phyloP scores from a whole-genome alignment of 495 filamentous ascomycete species.

The Xeromyces bisporus region DNA sequence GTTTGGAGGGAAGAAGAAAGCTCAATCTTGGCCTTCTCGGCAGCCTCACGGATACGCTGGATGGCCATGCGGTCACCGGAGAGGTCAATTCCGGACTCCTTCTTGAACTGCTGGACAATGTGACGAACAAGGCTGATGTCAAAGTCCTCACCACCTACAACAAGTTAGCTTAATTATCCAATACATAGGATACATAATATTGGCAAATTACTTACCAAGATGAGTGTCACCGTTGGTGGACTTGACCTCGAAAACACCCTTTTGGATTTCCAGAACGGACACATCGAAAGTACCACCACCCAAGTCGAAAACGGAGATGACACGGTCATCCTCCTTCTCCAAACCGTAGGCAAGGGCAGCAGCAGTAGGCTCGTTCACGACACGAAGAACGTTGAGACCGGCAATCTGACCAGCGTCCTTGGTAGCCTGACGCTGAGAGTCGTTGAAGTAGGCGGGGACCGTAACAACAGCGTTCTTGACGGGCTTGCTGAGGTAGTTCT shows the following conservation, averaged over 20 bases:
- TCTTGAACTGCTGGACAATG: conserved; percentile 92
- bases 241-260: conserved; percentile 96
- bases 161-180: no score
- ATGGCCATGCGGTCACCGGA: conserved; percentile 94
- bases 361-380: conserved; percentile 93
- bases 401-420: conserved; percentile 96
- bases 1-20: conserved; percentile 92
- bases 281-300: conserved; percentile 99
- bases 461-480: conserved; percentile 94
- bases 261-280: conserved; percentile 92
- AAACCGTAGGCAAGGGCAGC: conserved; percentile 90
- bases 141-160: conserved; percentile 84
- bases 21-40: conserved; percentile 99
- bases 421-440: conserved; percentile 92
- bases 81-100: conserved; percentile 82
- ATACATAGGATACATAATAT: no score
- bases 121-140: conserved; percentile 92
- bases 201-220: conserved; percentile 32
- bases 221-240: conserved; percentile 98
- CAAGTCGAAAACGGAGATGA: conserved; percentile 94
- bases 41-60: conserved; percentile 96
- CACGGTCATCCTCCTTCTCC: conserved; percentile 77
- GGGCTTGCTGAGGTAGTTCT: conserved; percentile 72
- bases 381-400: conserved; percentile 88
- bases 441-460: conserved; percentile 95